Evolutionary conservation across 805 yeast species (phyloP), one percentile per base, ranked within the genome.

Genomic region (Diddensiella transvaalensis): DNA sequence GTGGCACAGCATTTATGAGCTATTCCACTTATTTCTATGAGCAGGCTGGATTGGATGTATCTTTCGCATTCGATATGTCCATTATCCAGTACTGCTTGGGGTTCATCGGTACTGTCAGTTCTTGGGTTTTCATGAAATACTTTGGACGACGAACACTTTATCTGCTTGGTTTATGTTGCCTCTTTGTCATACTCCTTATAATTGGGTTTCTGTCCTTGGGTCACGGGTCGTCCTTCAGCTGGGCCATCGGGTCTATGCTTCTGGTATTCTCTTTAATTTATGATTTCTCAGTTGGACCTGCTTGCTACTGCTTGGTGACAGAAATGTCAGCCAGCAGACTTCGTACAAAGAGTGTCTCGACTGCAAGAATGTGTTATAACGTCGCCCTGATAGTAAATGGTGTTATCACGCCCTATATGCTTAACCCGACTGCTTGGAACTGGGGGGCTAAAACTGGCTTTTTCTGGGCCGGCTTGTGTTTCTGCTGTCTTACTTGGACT

Each of bases 391-490:
- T 61, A 15, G 49, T 57, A 22, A 29, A 30, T 18, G 38, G 47
- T 18, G 50, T 30, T 15, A 35, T 46, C n/a, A 47, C 44, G 22
- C 81, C 82, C 15, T 75, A 74, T 55, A 67, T 76, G 72, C 62
- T 77, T 52, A 77, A 75, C 54, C 72, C 78, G 1, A 60, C 62
- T 11, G 67, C 64, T 22, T 75, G 75, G 55, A 67, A 76, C 53
- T 67, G 74, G 72, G 71, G 71, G 18, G 75, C 73, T n/a, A 74
- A 75, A 55, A 69, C 76, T 21, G 78, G 71, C 3, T 74, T 72
- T 55, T 66, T 76, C 48, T 68, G 75, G 70, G 72, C 69, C 40
- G 79, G 71, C 60, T 3, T 55, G 65, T 15, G 15, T 3, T 13
- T 40, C 15, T 15, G 39, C 13, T 22, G 36, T 13, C 13, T 15